Conservation (phyloP, 805 yeast species). For the Isabelozyma rhagii region DNA sequence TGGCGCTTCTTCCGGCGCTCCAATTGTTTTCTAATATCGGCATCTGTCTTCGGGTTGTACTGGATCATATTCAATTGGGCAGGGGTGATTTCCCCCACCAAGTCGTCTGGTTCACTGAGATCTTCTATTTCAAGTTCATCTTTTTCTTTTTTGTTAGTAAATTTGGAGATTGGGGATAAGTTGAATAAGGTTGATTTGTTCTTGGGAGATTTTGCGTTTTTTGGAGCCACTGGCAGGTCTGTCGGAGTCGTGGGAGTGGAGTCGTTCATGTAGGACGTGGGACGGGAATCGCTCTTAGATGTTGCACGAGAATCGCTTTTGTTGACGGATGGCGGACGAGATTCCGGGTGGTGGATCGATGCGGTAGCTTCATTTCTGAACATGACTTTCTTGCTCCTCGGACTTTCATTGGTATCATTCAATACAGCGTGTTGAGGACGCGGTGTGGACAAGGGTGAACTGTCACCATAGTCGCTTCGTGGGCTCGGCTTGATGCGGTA, state of each 20-base stretch:
- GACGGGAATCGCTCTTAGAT: too few species aligned
- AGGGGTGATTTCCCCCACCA: constrained; percentile 34
- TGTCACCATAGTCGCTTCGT: constrained; percentile 1
- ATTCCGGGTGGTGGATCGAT: too few species aligned
- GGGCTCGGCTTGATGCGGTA: constrained; percentile 3
- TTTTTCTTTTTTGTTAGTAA: background rate
- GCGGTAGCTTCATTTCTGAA: too few species aligned
- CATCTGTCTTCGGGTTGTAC: constrained; percentile 3
- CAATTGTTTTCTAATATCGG: background rate
- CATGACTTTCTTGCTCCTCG: background rate
- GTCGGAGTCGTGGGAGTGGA: too few species aligned
- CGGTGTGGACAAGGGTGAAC: background rate
- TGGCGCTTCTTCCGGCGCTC: constrained; percentile 2
- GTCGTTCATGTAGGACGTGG: too few species aligned
- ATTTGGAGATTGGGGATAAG: constrained; percentile 1
- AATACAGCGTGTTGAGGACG: background rate
- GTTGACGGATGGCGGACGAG: too few species aligned
- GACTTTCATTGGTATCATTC: background rate
- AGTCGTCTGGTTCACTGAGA: constrained; percentile 21
- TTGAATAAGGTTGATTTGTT: background rate
- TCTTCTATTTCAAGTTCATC: background rate
- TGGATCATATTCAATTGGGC: constrained; percentile 31
- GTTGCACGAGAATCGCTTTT: too few species aligned
- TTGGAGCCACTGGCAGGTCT: background rate
- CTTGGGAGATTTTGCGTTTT: background rate